Conservation (phyloP, 768 basidiomycete species). For the Butyriboletus loyo region DNA sequence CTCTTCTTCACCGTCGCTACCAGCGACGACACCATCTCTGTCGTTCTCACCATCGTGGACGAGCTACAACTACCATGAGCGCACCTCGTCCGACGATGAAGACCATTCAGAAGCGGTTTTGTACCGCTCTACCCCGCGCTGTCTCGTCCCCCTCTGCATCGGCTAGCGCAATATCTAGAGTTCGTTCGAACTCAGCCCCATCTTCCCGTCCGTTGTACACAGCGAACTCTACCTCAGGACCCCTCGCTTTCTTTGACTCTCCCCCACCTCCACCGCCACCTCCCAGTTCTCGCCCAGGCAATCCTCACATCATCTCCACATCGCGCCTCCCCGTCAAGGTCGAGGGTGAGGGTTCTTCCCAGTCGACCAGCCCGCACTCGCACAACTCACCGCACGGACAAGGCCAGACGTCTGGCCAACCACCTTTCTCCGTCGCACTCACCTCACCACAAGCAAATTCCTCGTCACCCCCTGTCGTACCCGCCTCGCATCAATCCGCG, state of each 20-base stretch:
- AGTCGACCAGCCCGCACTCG: conserved; percentile 26
- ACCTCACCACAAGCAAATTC: conserved; percentile 40
- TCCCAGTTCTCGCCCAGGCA: conserved; percentile 39
- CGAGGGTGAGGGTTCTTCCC: conserved; percentile 43
- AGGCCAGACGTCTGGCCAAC: conserved; percentile 29
- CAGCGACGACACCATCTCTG: conserved; percentile 11
- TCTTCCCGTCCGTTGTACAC: conserved; percentile 44
- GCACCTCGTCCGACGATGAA: conserved; percentile 43
- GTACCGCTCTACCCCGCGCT: conserved; percentile 40
- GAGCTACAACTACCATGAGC: conserved; percentile 24
- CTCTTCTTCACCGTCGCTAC: conserved; percentile 3
- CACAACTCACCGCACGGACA: conserved; percentile 37
- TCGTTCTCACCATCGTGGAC: not conserved
- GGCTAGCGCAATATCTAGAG: conserved; percentile 33
- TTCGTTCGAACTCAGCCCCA: conserved; percentile 43
- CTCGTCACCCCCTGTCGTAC: conserved; percentile 28
- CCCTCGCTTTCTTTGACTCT: conserved; percentile 41
- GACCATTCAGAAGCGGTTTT: conserved; percentile 52
- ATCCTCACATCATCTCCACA: conserved; percentile 38
- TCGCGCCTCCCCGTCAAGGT: conserved; percentile 45
- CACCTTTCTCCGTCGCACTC: conserved; percentile 43
- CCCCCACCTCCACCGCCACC: conserved; percentile 37
- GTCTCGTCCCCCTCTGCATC: conserved; percentile 27
- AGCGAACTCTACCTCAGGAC: conserved; percentile 26
- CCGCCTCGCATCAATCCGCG: conserved; percentile 31